Evolutionary conservation across 352 stramenopile species (phyloP).

Genomic region (Pythium graminicola): DNA sequence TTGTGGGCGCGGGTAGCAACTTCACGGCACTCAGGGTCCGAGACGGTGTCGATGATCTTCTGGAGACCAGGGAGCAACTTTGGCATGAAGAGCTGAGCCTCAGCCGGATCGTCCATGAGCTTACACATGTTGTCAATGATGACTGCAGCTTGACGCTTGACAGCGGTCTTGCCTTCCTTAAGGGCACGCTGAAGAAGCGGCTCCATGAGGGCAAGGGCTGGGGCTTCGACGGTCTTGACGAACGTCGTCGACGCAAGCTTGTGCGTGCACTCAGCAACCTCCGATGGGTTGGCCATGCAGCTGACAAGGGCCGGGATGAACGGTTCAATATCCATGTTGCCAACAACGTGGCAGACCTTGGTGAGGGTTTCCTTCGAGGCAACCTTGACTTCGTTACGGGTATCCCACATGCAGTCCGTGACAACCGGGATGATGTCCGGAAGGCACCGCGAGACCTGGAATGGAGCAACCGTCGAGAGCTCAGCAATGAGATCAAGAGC

Average conservation of each 20-base stretch:
- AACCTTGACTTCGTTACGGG: slow-evolving; percentile 97
- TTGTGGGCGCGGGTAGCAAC: slow-evolving; percentile 91
- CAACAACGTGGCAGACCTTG: slow-evolving; percentile 94
- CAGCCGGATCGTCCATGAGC: slow-evolving; percentile 96
- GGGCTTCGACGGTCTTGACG: slow-evolving; percentile 96
- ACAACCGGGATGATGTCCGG: slow-evolving; percentile 96
- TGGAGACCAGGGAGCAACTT: slow-evolving; percentile 95
- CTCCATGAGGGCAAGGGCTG: slow-evolving; percentile 96
- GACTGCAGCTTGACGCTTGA: slow-evolving; percentile 96
- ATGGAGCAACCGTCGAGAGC: slow-evolving; percentile 90
- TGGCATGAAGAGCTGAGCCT: slow-evolving; percentile 96
- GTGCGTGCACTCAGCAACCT: slow-evolving; percentile 98
- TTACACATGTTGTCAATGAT: slow-evolving; percentile 99
- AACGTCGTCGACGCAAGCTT: slow-evolving; percentile 98
- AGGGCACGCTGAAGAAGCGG: slow-evolving; percentile 94
- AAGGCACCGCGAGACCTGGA: slow-evolving; percentile 93
- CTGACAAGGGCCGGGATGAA: slow-evolving; percentile 97
- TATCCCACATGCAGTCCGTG: slow-evolving; percentile 98
- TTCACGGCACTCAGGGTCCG: slow-evolving; percentile 96
- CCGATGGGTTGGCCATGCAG: slow-evolving; percentile 95
- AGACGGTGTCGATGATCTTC: slow-evolving; percentile 94
- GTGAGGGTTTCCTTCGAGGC: slow-evolving; percentile 93
- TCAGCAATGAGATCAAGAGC: slow-evolving; percentile 92
- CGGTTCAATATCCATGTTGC: slow-evolving; percentile 99
- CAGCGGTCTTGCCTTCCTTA: slow-evolving; percentile 93